phyloP scores from a whole-genome alignment of 2,329 filamentous ascomycete species.

The Fusarium sp. region DNA sequence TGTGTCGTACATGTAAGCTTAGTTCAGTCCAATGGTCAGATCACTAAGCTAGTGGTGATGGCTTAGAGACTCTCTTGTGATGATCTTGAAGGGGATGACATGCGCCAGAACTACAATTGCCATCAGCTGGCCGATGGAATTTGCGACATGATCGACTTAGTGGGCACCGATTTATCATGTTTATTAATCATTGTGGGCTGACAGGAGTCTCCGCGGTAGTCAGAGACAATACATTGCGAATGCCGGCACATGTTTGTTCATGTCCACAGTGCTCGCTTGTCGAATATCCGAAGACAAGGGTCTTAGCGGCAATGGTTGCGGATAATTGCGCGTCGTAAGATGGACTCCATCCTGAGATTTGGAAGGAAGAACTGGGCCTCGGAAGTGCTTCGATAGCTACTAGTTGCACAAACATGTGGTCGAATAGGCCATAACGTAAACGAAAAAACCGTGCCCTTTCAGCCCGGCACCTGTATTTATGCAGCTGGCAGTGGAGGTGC shows the following conservation, averaged over 20 bases:
- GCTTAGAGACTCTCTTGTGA: constrained; percentile 10
- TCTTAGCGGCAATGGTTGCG: not conserved
- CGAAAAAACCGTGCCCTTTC: constrained; percentile 4
- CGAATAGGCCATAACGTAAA: constrained; percentile 1
- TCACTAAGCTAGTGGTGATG: constrained; percentile 6
- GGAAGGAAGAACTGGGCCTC: not conserved
- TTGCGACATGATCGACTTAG: not conserved
- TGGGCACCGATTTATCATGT: not conserved
- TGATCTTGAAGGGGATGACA: constrained; percentile 8
- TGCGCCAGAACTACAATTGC: not conserved
- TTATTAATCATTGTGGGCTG: not conserved
- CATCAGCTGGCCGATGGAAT: not conserved
- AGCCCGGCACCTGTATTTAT: constrained; percentile 8
- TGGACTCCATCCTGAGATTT: constrained; percentile 11
- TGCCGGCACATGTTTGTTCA: constrained; percentile 4
- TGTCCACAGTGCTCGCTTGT: not conserved
- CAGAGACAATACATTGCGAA: constrained; percentile 15
- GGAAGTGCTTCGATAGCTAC: constrained; percentile 11
- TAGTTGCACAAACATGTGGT: constrained; percentile 35
- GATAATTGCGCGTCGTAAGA: not conserved
- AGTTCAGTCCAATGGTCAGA: constrained; percentile 3
- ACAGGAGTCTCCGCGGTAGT: constrained; percentile 6
- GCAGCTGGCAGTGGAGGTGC: constrained; percentile 7
- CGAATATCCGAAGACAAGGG: constrained; percentile 2
- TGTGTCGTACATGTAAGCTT: not conserved